Base-by-base conservation (phyloP, 495 filamentous ascomycete genomes). In the Daldinia grandis region DNA sequence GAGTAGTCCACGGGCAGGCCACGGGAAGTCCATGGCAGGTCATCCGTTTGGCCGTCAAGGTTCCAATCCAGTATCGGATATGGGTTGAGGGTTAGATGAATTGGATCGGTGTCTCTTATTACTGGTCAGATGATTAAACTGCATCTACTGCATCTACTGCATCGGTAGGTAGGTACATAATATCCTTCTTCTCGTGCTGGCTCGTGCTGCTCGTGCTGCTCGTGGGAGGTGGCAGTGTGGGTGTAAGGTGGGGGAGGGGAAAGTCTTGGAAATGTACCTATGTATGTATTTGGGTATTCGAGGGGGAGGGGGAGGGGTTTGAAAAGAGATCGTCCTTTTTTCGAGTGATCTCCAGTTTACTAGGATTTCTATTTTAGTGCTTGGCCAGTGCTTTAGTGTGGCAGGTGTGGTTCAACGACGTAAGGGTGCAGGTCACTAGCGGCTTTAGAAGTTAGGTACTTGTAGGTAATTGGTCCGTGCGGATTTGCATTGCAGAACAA, bases 71-170 rank as follows among this genome's bases (percentile, higher is more conserved):
- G 66, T 57, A 53, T 70, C 57, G 62, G 71, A 35, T 67, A 44
- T 25, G 47, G 66, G 62, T 68, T 69, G 67, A 60, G 60, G 57
- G 49, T 64, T 53, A 62, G 69, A 64, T 61, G 64, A 64, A 64
- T 40, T 54, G 64, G 64, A 72, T 68, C 64, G 64, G 64, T 68
- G 64, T 73, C 47, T 59, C 42, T 53, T 50, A 25, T 37, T 64
- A 73, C 65, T 73, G 70, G 65, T 73, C 70, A 73, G 65, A 68
- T 68, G 70, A 73, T 53, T n/a, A n/a, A n/a, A n/a, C n/a, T n/a
- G n/a, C n/a, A n/a, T n/a, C n/a, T n/a, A n/a, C n/a, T n/a, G n/a
- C n/a, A n/a, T 53, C 9, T 30, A n/a, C 25, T 53, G 14, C 27
- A 27, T 53, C 5, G 31, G 31, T 53, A 14, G 31, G 31, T 33